Conservation (phyloP, 768 basidiomycete species). For the Dioszegia hungarica region DNA sequence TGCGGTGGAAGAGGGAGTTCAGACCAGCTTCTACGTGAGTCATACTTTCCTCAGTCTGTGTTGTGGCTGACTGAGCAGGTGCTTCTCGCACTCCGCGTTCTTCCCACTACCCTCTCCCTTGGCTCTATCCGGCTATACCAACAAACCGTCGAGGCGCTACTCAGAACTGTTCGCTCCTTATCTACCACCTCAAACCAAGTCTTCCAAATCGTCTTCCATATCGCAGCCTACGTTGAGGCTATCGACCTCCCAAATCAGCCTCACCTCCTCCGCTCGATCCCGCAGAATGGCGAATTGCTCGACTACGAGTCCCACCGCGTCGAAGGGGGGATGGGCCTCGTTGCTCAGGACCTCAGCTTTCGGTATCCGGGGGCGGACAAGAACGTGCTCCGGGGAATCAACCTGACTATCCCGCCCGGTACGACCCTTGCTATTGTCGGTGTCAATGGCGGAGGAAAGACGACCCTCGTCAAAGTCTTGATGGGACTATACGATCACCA, state of each 20-base stretch:
- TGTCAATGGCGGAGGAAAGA: slow-evolving; percentile 55
- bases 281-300: neutral
- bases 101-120: no score
- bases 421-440: slow-evolving; percentile 79
- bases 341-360: slow-evolving; percentile 58
- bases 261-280: neutral
- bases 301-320: slow-evolving; percentile 26
- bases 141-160: slow-evolving; percentile 66
- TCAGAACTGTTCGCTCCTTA: slow-evolving; percentile 63
- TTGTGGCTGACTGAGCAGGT: no score
- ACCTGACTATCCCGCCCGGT: slow-evolving; percentile 65
- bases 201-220: slow-evolving; percentile 79
- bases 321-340: slow-evolving; percentile 62
- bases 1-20: no score
- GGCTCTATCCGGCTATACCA: slow-evolving; percentile 77
- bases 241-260: slow-evolving; percentile 26
- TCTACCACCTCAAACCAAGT: slow-evolving; percentile 64
- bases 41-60: no score
- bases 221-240: slow-evolving; percentile 79
- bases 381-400: slow-evolving; percentile 66
- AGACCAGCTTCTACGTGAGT: no score
- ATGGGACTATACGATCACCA: slow-evolving; percentile 67
- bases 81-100: no score
- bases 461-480: slow-evolving; percentile 75
- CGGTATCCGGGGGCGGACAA: slow-evolving; percentile 68